Base-by-base conservation (phyloP, 2,329 filamentous ascomycete species). In the Penicillium sp. region DNA sequence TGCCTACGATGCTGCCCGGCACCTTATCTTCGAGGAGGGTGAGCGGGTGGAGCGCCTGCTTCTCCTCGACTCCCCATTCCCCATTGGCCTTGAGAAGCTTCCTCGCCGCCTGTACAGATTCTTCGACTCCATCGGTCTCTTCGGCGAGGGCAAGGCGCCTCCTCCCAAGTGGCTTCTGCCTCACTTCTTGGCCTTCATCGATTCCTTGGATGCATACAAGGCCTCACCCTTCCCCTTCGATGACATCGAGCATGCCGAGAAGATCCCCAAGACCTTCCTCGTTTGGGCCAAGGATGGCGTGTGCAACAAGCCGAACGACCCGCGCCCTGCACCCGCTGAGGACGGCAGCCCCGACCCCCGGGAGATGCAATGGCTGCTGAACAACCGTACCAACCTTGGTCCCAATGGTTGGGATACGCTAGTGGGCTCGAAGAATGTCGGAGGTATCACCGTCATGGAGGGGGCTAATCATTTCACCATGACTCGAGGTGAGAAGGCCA, bases 31-130 rank as follows among this genome's bases (percentile, higher is more conserved):
- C 52, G 81, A 82, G 62, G 81, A 80, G 3, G 83, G 84, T 15
- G 84, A 89, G 47, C 71, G 71, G 17, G 86, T 90, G 4, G 83
- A 85, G 5, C 78, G 84, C 54, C 79, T 90, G 11, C 79, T 90
- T 55, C 79, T 90, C 54, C 84, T 91, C 51, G 88, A 91, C 68
- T 81, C 86, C 0, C 88, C 88, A 0, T 87, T 84, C 69, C 88
- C 88, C 1, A 79, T 88, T 60, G 86, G 86, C 7, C 85, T 92
- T 7, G 86, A 91, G 75, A 86, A 86, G 20, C 82, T 90, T 1
- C 90, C 90, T 2, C 71, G 75, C 20, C 76, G 77, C 35, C 73
- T 84, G 15, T 82, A 83, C 67, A 74, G 79, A 58, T 82, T 81
- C 74, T 82, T 81, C 64, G 75, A 81, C 58, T 71, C 73, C 8